These are phyloP conservation scores for Fusarium brachygibbosum DNA, from an alignment of 2,329 filamentous ascomycete genomes.

Conservation along the genomic window DNA sequence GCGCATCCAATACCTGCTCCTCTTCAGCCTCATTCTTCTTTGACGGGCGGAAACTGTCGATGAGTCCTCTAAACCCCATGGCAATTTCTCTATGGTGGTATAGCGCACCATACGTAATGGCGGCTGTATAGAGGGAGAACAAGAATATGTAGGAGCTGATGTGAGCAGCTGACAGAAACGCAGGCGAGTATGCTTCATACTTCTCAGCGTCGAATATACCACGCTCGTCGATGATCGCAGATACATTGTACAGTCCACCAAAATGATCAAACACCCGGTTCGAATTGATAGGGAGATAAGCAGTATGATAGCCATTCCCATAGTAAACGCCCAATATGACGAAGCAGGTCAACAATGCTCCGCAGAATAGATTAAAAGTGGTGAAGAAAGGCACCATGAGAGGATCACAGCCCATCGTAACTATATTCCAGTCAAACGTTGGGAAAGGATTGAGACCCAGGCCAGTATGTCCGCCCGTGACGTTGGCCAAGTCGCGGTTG, in stretches of 20 bases:
- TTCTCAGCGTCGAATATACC: slow-evolving; percentile 56
- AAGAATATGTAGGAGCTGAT: slow-evolving; percentile 56
- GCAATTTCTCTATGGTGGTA: slow-evolving; percentile 58
- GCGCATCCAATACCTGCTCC: slow-evolving; percentile 53
- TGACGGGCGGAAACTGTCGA: slow-evolving; percentile 46
- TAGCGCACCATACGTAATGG: slow-evolving; percentile 57
- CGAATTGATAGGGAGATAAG: slow-evolving; percentile 58
- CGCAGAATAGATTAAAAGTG: slow-evolving; percentile 54
- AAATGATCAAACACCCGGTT: slow-evolving; percentile 58
- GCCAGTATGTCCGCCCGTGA: slow-evolving; percentile 56
- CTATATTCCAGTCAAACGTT: slow-evolving; percentile 61
- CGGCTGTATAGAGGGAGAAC: slow-evolving; percentile 58
- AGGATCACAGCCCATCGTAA: slow-evolving; percentile 52
- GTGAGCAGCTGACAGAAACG: slow-evolving; percentile 57
- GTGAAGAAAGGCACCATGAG: slow-evolving; percentile 57
- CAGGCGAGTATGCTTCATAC: slow-evolving; percentile 59
- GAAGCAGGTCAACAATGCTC: slow-evolving; percentile 49
- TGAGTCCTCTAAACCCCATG: slow-evolving; percentile 54
- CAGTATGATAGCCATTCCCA: slow-evolving; percentile 54
- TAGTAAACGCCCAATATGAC: slow-evolving; percentile 52
- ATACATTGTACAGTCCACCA: slow-evolving; percentile 57
- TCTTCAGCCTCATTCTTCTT: slow-evolving; percentile 44
- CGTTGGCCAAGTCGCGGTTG: slow-evolving; percentile 54
- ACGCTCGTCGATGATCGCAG: slow-evolving; percentile 50
- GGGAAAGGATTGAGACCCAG: slow-evolving; percentile 58